Evolutionary conservation across 2,329 filamentous ascomycete genomes (phyloP).

Genomic region (Colletotrichum somersetense): DNA sequence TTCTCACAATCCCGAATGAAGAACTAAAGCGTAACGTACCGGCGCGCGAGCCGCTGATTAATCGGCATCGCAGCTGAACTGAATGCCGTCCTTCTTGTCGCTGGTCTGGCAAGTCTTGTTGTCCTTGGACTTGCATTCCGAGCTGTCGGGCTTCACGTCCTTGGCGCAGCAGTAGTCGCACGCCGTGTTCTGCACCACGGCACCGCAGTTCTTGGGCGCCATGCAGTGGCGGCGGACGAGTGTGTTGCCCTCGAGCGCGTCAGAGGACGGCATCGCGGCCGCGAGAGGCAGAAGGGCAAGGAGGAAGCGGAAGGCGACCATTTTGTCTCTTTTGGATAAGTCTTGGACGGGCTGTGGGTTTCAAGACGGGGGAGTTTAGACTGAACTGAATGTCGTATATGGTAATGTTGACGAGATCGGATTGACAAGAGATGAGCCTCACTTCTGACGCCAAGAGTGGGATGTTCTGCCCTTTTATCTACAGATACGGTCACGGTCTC

Average conservation of each 20-base stretch:
- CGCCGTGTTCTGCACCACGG: conserved; percentile 19
- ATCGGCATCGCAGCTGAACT: conserved; percentile 24
- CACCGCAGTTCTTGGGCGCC: conserved; percentile 41
- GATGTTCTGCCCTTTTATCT: neutral
- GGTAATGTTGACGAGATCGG: neutral
- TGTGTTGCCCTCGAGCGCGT: neutral
- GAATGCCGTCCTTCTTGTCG: conserved; percentile 5
- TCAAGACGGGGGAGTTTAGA: neutral
- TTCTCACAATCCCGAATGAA: neutral
- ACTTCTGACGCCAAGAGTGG: neutral
- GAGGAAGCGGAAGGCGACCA: conserved; percentile 11
- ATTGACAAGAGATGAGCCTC: too few species aligned
- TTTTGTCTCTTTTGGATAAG: neutral
- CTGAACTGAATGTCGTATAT: neutral
- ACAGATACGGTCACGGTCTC: neutral
- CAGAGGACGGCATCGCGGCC: conserved; percentile 14
- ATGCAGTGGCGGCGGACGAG: conserved; percentile 40
- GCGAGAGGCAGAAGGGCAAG: conserved; percentile 20
- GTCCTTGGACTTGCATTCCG: conserved; percentile 19
- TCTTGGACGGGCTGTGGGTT: neutral
- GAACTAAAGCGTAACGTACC: neutral
- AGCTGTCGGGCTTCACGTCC: conserved; percentile 24
- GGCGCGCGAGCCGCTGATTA: neutral
- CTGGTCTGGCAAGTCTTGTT: conserved; percentile 1
- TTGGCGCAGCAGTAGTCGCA: conserved; percentile 35